Base-by-base conservation (phyloP, 331 rosid genomes). In the Ulmus americana region DNA sequence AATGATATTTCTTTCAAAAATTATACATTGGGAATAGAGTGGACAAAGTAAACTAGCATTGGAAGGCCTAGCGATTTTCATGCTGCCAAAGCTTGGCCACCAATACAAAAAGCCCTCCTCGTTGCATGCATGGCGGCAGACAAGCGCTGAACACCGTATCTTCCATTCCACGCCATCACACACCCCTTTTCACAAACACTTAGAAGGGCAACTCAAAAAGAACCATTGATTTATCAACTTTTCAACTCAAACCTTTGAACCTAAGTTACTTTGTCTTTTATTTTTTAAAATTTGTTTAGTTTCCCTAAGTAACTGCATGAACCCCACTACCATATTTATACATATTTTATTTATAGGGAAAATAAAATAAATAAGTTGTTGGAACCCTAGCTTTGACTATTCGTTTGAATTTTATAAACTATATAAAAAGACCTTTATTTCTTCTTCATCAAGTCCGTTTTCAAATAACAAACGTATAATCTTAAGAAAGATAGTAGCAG, bases 91-190 rank as follows among this genome's bases (percentile, higher is more conserved):
- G 43, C 50, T 43, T 45, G 70, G 67, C 67, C 61, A 43, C 45
- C 52, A 60, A 71, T 43, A 65, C 64, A 76, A 68, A 55, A 55
- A 59, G 20, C 45, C 59, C 68, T 65, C 80, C 85, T 76, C 73
- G 81, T 79, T 76, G 83, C 87, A 72, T 79, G 87, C 77, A 81
- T 67, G 87, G 79, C 81, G 85, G 80, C 82, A 81, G 94, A 83
- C 94, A 79, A 60, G 85, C 77, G 79, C 68, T 66, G 85, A 86
- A 77, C 88, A 86, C 71, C 53, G 75, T 69, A 72, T 83, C 82
- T 81, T 74, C 80, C 71, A 68, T 80, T 78, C 76, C 86, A 83
- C 85, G 86, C 83, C 73, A 61, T 71, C 77, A 70, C 11, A 63
- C 40, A 53, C 12, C 20, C 54, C 72, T 75, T 82, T 80, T 74